A percentile compares a stretch with the other conserved stretches of the same genome.
These are phyloP conservation scores for Linaria vulgaris DNA, from an alignment of 257 asterid genomes.

Conservation along the genomic window DNA sequence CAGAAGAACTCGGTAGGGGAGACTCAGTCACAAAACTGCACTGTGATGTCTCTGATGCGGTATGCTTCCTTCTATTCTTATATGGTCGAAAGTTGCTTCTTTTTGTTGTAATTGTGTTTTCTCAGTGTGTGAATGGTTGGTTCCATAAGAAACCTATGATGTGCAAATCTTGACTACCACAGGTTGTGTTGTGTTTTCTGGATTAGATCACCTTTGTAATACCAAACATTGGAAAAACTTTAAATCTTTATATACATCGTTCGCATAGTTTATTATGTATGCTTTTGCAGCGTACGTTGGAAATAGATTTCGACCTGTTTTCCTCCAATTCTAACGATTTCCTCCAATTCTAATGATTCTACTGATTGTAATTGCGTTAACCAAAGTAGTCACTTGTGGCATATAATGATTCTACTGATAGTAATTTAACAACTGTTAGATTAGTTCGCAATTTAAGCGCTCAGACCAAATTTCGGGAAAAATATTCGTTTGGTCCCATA, in stretches of 20 bases:
- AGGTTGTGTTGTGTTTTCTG: not conserved
- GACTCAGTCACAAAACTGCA: slow-evolving; percentile 80
- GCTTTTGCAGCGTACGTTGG: too few relatives aligned
- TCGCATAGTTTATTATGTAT: too few relatives aligned
- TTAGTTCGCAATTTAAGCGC: too few relatives aligned
- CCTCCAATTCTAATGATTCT: too few relatives aligned
- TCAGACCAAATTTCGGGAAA: too few relatives aligned
- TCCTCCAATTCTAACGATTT: too few relatives aligned
- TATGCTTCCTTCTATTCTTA: slow-evolving; percentile 23
- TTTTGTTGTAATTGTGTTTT: not conserved
- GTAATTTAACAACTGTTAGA: too few relatives aligned
- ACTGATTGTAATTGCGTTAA: too few relatives aligned
- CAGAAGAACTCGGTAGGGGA: slow-evolving; percentile 63
- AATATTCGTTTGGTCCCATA: too few relatives aligned
- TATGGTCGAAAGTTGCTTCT: not conserved
- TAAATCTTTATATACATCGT: not conserved
- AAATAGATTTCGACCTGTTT: too few relatives aligned
- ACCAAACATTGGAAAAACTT: not conserved
- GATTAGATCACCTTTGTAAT: not conserved
- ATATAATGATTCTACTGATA: too few relatives aligned
- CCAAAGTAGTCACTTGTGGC: too few relatives aligned
- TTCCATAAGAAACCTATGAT: not conserved
- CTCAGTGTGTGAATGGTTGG: not conserved
- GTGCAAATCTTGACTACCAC: not conserved
- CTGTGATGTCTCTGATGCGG: slow-evolving; percentile 72